A percentile compares a stretch with the other conserved stretches of the same genome.
phyloP scores from a whole-genome alignment of 306 rosid genomes.

The Malus sieversii region DNA sequence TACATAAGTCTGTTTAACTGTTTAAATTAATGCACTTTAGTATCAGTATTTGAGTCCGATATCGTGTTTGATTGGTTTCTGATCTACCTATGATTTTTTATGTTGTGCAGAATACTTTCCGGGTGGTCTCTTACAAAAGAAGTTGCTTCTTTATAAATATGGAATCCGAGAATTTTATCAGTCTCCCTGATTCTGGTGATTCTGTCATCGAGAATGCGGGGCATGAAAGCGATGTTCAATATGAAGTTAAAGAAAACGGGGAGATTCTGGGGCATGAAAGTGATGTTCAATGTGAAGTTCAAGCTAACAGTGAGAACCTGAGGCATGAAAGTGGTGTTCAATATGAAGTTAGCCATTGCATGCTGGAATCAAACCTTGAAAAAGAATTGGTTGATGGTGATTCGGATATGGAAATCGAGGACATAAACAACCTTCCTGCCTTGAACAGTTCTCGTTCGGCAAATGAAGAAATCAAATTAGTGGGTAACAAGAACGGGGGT shows the following conservation, averaged over 20 bases:
- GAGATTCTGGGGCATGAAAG: conserved; percentile 4
- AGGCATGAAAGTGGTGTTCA: conserved; percentile 1
- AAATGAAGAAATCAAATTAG: conserved; percentile 17
- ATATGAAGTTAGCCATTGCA: background rate
- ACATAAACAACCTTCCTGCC: conserved; percentile 10
- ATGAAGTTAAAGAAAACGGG: background rate
- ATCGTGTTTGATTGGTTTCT: background rate
- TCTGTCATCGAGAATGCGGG: conserved; percentile 25
- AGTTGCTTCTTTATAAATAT: conserved; percentile 21
- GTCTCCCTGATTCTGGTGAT: conserved; percentile 23
- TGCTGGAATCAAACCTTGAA: conserved; percentile 6
- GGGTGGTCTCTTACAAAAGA: background rate
- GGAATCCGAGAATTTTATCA: conserved; percentile 39
- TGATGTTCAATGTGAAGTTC: conserved; percentile 3
- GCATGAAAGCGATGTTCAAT: conserved; percentile 2
- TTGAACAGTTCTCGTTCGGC: conserved; percentile 6
- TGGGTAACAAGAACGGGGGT: conserved; percentile 4
- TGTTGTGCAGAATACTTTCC: conserved; percentile 17
- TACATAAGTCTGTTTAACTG: background rate
- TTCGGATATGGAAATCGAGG: conserved; percentile 30
- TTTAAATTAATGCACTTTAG: background rate
- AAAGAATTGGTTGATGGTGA: conserved; percentile 7
- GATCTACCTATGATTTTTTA: conserved; percentile 3
- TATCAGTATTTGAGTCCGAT: background rate
- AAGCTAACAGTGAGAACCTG: background rate